Evolutionary conservation across 345 rosid species (phyloP).

Genomic region (Lepidium sativum): DNA sequence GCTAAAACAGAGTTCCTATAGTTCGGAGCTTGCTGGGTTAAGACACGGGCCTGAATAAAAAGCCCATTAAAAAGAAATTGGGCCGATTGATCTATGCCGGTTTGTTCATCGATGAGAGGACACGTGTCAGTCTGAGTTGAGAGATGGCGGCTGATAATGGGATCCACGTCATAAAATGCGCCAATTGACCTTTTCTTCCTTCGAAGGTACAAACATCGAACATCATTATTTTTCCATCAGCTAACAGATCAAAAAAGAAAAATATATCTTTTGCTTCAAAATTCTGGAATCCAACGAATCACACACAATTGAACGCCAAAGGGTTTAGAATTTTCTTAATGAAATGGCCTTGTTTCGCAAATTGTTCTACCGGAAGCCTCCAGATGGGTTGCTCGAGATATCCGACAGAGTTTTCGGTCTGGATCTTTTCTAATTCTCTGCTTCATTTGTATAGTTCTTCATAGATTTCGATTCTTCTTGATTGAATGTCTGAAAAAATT

Average conservation of each 20-base stretch:
- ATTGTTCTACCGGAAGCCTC: slow-evolving; percentile 76
- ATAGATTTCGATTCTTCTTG: background rate
- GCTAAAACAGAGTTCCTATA: background rate
- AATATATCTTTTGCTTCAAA: background rate
- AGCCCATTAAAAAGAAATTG: background rate
- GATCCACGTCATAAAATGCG: slow-evolving; percentile 24
- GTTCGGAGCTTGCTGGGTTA: background rate
- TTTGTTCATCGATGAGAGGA: slow-evolving; percentile 15
- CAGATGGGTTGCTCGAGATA: slow-evolving; percentile 93
- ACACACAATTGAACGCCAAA: background rate
- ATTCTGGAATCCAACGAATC: background rate
- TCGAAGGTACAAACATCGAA: background rate
- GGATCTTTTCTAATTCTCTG: background rate
- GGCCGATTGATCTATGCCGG: slow-evolving; percentile 5
- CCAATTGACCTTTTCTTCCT: slow-evolving; percentile 16
- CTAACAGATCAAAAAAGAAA: background rate
- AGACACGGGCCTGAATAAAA: background rate
- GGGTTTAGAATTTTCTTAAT: background rate
- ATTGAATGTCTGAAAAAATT: background rate
- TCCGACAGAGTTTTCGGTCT: slow-evolving; percentile 77
- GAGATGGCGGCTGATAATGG: slow-evolving; percentile 25
- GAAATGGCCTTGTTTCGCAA: slow-evolving; percentile 81
- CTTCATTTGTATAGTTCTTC: background rate
- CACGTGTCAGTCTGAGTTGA: slow-evolving; percentile 7
- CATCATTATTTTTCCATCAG: background rate